phyloP scores from a whole-genome alignment of 2,329 filamentous ascomycete genomes.

The Teratosphaeria viscida region DNA sequence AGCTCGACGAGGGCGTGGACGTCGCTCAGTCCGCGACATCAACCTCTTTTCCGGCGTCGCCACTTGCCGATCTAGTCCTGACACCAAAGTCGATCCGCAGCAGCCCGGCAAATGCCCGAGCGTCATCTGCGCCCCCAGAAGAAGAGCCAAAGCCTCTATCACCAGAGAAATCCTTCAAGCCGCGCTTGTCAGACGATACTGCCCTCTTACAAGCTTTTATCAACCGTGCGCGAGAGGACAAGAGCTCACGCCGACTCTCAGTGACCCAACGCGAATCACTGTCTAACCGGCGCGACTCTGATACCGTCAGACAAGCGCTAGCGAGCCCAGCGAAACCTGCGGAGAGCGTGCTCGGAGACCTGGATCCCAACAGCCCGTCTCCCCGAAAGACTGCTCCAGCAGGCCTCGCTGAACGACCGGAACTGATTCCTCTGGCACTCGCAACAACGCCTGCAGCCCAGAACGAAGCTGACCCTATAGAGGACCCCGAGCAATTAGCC shows the following conservation, averaged over 20 bases:
- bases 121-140: slow-evolving; percentile 26
- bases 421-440: slow-evolving; percentile 9
- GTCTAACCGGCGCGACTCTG: slow-evolving; percentile 38
- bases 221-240: slow-evolving; percentile 38
- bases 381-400: slow-evolving; percentile 12
- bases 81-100: not conserved
- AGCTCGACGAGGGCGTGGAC: not conserved
- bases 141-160: slow-evolving; percentile 19
- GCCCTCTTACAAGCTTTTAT: slow-evolving; percentile 41
- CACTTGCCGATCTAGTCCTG: not conserved
- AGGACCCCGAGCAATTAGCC: not conserved
- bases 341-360: slow-evolving; percentile 30
- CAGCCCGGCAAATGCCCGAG: slow-evolving; percentile 3
- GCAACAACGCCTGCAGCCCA: slow-evolving; percentile 4
- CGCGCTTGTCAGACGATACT: slow-evolving; percentile 36
- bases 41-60: not conserved
- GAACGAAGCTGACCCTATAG: slow-evolving; percentile 2
- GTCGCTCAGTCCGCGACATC: not conserved
- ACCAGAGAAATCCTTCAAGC: slow-evolving; percentile 14
- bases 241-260: slow-evolving; percentile 19
- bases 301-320: slow-evolving; percentile 35
- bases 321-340: slow-evolving; percentile 27
- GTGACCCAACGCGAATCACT: slow-evolving; percentile 28
- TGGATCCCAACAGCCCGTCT: slow-evolving; percentile 40
- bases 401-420: not conserved